Evolutionary conservation across 1,139 yeast genomes (phyloP), one percentile per base, ranked within the genome.

Genomic region (Debaryomyces psychrophilus): DNA sequence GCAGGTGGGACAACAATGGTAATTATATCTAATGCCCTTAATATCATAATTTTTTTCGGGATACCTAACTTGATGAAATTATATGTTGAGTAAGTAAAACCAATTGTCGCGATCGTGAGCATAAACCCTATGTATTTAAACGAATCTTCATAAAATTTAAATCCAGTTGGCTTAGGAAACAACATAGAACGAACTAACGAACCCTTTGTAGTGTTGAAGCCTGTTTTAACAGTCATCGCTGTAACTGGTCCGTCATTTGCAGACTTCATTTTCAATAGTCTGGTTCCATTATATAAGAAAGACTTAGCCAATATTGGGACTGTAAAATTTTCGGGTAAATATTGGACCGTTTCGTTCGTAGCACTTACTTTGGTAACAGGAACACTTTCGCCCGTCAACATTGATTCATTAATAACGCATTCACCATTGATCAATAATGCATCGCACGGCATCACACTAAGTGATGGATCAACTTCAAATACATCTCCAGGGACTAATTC

Each of bases 1-100:
- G 99, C 99, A 0, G 99, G 99, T 2, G 99, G 99, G 1, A 93
- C 97, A 9, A 95, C 99, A 61, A 93, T 90, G 0, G 99, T 93
- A 46, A 93, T 87, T 47, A 93, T 81, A 68, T 93, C 99, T 50
- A 95, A 71, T 0, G 98, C 98, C 56, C 99, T 79, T 47, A 95
- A 71, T 8, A 92, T 75, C 74, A 93, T 93, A 28, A 87, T 67
- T 41, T 74, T 77, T 49, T 79, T 79, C 3, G 87, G 83, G 41
- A 92, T 66, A 0, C 95, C 93, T 56, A 95, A 69, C 56, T 82
- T 74, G 48, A 93, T 77, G 63, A 93, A 95, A 60, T 90, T 89
- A 53, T 86, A 75, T 1, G 96, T 88, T 31, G 96, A 89, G 51
- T 88, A 79, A 7, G 85, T 71, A 59, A 95, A 95, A 0, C 99